Evolutionary conservation across 2,329 filamentous ascomycete genomes (phyloP).

Genomic region (Ceratocystis cacaofunesta): DNA sequence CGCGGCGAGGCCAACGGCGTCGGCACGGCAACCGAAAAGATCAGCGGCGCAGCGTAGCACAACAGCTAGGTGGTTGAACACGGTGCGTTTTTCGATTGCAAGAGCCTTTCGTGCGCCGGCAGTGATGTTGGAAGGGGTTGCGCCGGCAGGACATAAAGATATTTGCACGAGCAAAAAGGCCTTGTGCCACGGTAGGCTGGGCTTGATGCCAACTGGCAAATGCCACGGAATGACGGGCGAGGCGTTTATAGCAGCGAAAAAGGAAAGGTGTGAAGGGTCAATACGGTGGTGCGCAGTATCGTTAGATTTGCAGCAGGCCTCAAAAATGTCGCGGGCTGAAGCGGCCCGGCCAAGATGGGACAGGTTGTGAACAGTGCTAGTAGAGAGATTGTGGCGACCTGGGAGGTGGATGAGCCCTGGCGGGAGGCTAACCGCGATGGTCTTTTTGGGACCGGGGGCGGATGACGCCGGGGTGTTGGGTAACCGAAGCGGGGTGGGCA

Average conservation of each 20-base stretch:
- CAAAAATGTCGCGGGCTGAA: slow-evolving; percentile 23
- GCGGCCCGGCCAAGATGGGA: slow-evolving; percentile 16
- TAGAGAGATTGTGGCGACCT: slow-evolving; percentile 10
- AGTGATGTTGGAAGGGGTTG: slow-evolving; percentile 36
- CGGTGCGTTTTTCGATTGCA: slow-evolving; percentile 21
- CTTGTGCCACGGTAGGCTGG: slow-evolving; percentile 44
- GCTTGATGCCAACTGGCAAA: slow-evolving; percentile 18
- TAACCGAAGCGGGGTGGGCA: too few species aligned
- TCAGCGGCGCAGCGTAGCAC: slow-evolving; percentile 28
- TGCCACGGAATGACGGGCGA: slow-evolving; percentile 27
- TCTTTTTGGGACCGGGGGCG: neutral
- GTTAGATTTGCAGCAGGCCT: slow-evolving; percentile 26
- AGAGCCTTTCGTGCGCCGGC: slow-evolving; percentile 18
- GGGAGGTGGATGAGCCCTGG: slow-evolving; percentile 3
- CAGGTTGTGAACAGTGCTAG: slow-evolving; percentile 7
- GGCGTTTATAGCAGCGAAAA: slow-evolving; percentile 28
- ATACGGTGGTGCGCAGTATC: slow-evolving; percentile 28
- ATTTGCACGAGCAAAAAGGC: slow-evolving; percentile 58
- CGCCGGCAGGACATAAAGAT: slow-evolving; percentile 42
- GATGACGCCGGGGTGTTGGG: too few species aligned
- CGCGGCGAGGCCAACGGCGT: slow-evolving; percentile 51
- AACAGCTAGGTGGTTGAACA: slow-evolving; percentile 25
- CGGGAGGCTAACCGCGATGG: neutral
- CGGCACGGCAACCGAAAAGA: slow-evolving; percentile 29
- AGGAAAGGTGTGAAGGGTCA: slow-evolving; percentile 24